Evolutionary conservation across 108 stramenopile genomes (phyloP), one percentile per base, ranked within the genome.

Genomic region (Nitzschia inconspicua): DNA sequence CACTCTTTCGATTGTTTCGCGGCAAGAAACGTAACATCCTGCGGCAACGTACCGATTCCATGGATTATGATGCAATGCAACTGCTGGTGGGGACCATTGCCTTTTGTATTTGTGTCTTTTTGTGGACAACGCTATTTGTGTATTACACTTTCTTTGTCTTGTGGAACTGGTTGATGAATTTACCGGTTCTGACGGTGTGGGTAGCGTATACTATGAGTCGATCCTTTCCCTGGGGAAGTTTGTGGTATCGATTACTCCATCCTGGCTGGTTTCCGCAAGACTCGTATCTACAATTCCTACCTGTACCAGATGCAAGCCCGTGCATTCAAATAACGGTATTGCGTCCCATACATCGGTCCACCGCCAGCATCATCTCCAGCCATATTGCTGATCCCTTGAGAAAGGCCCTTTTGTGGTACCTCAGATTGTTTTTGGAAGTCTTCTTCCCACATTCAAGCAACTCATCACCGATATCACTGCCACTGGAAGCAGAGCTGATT

Each of bases 1-100:
- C 92, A 19, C 68, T 91, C 8, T 92, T 87, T 85, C 82, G 82
- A 27, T 59, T 96, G 23, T 95, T 96, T 66, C 75, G 90, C n/a
- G 95, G 93, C n/a, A 89, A 84, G 63, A 96, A 96, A 63, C 61
- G 68, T 20, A 96, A 96, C 63, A 44, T 88, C 11, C 40, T 96
- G 31, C 82, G 95, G 8, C 69, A 70, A 26, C 83, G 95, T 39
- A 85, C 86, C 5, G 95, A 96, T 59, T 72, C 88, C 13, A 81
- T 87, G 76, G 44, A 88, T 41, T 95, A 92, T 56, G 94, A 96
- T 75, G 72, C 78, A 26, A 85, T 78, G 70, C 91, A 91, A 60
- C 51, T 94, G 30, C 66, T 95, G 8, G 54, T 70, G 43, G 95
- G 95, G 25, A 93, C 82, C 30, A 80, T 96, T 28, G 50, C 87